Evolutionary conservation across 768 basidiomycete genomes (phyloP).

Genomic region (Leccinum subtestaceum): DNA sequence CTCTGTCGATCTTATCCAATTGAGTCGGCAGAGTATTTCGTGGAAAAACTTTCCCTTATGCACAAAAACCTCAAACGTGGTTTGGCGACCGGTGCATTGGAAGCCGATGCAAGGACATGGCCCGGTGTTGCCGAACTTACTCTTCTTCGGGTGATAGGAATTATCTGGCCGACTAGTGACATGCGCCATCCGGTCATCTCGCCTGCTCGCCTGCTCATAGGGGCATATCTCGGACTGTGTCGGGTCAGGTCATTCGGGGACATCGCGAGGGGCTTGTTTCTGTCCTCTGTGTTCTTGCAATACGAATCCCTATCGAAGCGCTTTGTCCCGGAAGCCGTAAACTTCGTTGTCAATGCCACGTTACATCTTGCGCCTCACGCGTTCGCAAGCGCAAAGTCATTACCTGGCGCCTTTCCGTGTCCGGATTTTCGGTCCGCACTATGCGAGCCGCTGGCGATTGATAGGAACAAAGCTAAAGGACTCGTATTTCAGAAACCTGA

Average conservation of each 20-base stretch:
- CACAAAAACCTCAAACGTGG: constrained; percentile 90
- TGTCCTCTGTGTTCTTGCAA: constrained; percentile 81
- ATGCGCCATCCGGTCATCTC: constrained; percentile 87
- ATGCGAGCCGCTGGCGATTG: constrained; percentile 40
- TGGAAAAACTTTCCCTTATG: constrained; percentile 83
- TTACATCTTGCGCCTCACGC: constrained; percentile 70
- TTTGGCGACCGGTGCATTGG: constrained; percentile 63
- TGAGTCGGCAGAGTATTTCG: constrained; percentile 73
- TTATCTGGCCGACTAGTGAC: constrained; percentile 92
- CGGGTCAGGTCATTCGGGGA: constrained; percentile 75
- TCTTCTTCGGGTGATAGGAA: constrained; percentile 76
- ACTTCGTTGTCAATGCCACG: constrained; percentile 71
- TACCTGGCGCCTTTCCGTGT: constrained; percentile 71
- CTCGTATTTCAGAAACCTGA: constrained; percentile 44
- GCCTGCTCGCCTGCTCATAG: constrained; percentile 84
- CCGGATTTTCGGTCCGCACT: constrained; percentile 63
- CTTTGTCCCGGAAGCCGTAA: constrained; percentile 84
- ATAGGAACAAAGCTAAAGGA: constrained; percentile 39
- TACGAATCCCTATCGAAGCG: constrained; percentile 85
- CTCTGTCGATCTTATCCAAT: constrained; percentile 82
- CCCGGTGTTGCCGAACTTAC: constrained; percentile 81
- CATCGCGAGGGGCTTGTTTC: constrained; percentile 81
- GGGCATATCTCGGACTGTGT: constrained; percentile 83
- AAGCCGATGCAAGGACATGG: constrained; percentile 74
- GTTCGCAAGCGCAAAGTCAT: constrained; percentile 40